Base-by-base conservation (phyloP, 768 basidiomycete species). In the Naganishia friedmannii region DNA sequence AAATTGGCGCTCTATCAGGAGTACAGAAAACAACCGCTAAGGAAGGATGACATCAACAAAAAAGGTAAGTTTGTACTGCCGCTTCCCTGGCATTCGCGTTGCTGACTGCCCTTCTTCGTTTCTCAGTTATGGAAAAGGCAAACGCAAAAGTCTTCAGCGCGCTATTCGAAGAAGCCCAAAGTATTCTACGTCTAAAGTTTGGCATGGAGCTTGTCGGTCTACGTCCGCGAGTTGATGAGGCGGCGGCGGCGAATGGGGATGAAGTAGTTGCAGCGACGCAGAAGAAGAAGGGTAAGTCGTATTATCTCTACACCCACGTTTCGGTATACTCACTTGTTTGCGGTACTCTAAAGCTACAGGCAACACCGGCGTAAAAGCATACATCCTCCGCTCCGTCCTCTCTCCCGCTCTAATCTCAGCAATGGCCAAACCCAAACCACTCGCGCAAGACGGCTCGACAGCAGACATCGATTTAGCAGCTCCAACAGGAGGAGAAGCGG, bases 131-230 rank as follows among this genome's bases (percentile, higher is more conserved):
- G 31, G 85, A 84, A 2, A 81, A 83, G 17, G 74, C 82, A 46
- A 78, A 1, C 84, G 88, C 54, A 74, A 85, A 53, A 70, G 63
- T 70, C 0, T 94, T 93, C 82, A 86, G 86, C n/a, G 73, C 77
- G 0, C 87, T 94, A 28, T 85, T 92, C 45, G 77, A 78, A 0
- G 77, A 76, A 21, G 92, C 91, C 1, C 91, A 95, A 70, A 77
- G 77, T 6, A 86, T 86, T 8, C 83, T 96, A 4, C 82, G 82
- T 17, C 83, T 83, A 17, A 87, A 85, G 0, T 89, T 95, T 73
- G 92, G 90, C 2, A 87, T 93, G 87, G 91, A 95, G 74, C 84
- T 96, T 9, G 87, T 89, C 31, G 90, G 92, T 77, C 85, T 96
- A 5, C 86, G 87, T 28, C 31, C 66, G 13, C 72, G 56, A 53